Conservation (phyloP, 2,329 filamentous ascomycete genomes). For the Fusarium verticillioides region DNA sequence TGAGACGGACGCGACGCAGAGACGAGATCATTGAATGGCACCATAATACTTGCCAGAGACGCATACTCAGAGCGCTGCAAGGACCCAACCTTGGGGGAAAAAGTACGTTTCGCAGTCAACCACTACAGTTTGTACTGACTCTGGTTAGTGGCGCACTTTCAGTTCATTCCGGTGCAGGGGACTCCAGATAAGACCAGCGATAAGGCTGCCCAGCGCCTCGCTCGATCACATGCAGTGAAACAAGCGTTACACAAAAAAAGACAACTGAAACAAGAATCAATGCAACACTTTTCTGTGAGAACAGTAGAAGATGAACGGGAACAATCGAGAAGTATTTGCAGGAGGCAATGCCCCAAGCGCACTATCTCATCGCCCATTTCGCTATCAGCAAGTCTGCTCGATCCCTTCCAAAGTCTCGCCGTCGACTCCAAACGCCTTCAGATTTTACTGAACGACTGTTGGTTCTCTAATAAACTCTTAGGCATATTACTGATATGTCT, state of each 20-base stretch:
- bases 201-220: slow-evolving; percentile 7
- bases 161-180: slow-evolving; percentile 23
- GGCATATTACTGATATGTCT: fast-evolving
- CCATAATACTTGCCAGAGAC: neutral
- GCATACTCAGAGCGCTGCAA: neutral
- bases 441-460: slow-evolving; percentile 13
- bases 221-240: slow-evolving; percentile 35
- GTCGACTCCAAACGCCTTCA: slow-evolving; percentile 22
- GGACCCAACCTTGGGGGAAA: neutral
- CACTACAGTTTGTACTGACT: neutral
- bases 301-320: neutral
- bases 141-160: slow-evolving; percentile 21
- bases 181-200: neutral
- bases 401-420: slow-evolving; percentile 30
- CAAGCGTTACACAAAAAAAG: slow-evolving; percentile 30
- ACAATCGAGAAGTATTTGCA: fast-evolving
- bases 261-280: neutral
- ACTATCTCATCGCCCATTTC: neutral
- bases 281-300: slow-evolving; percentile 18
- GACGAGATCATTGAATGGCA: neutral
- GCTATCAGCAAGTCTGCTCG: neutral
- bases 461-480: neutral
- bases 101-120: too few relatives aligned
- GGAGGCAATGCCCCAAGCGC: fast-evolving
- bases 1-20: neutral